Base-by-base conservation (phyloP, 768 basidiomycete genomes). In the Naematelia aurantialba region DNA sequence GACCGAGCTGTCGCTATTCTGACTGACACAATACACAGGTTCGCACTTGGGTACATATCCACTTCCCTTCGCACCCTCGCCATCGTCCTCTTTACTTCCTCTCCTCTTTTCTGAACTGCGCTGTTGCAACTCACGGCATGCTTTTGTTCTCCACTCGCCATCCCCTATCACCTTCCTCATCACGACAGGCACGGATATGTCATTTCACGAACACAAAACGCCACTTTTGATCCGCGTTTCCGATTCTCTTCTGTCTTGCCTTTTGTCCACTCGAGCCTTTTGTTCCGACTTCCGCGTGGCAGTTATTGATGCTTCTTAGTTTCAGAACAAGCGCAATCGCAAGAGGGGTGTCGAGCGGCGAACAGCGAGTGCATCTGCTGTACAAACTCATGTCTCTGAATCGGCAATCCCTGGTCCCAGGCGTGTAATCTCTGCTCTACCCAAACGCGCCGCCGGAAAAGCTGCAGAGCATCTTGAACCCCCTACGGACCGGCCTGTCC, bases 11-110 rank as follows among this genome's bases (percentile, higher is more conserved):
- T n/a, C n/a, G n/a, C n/a, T n/a, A n/a, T n/a, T n/a, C n/a, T n/a
- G 27, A 52, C n/a, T 30, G 24, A 45, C 48, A 5, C 29, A 2
- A 26, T 27, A 14, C 14, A 17, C 42, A 73, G 71, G 66, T 68
- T 30, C 65, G 71, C 13, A 69, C 68, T 50, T 73, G 71, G 71
- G 71, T 73, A 62, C 46, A 68, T 52, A 26, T 27, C n/a, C 24
- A 30, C 3, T 62, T 27, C 24, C 25, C 50, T 31, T 48, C 34
- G 4, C 51, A 29, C 17, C 57, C 34, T 14, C n/a, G n/a, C n/a
- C n/a, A 17, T 59, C 4, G 1, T 54, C 25, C 11, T 21, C 46
- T 2, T 26, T 55, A 13, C 26, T 42, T 24, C 39, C 25, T 26
- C 50, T 19, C 24, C 52, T 39, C 25, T 30, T 45, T n/a, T n/a